Evolutionary conservation across 164 flowering plant genomes (phyloP), one percentile per base, ranked within the genome.

Genomic region (Magnolia kwangsiensis): DNA sequence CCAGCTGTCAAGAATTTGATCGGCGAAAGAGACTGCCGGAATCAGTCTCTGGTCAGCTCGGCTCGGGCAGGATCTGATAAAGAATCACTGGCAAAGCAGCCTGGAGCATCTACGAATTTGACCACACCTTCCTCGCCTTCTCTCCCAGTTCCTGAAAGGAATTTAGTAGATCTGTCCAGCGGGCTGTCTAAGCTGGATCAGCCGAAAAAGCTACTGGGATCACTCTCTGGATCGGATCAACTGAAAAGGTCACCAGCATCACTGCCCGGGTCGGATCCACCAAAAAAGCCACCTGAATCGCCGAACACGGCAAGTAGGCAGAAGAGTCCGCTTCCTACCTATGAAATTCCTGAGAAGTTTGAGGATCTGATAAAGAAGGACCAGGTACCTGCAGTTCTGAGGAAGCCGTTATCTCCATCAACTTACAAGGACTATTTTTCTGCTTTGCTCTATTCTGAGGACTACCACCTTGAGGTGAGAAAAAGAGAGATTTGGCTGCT

Each of bases 381-480:
- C 67, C 72, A 63, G 68, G 77, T 81, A 27, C 87, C 85, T 23
- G 73, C 31, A 37, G 79, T 83, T 69, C 76, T 85, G 24, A 74
- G 59, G 64, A 63, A 65, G 67, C 80, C 80, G 4, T n/a, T 83
- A 74, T 76, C 83, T 65, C 72, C 75, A 4, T 68, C 75, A 16
- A 82, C 82, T 2, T 84, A 82, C 69, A 72, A 67, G 67, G 78
- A 82, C 49, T 82, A 82, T 75, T 84, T 84, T 76, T 73, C 82
- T 37, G 80, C 87, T 77, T 66, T 85, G 69, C 83, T 85, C 11
- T 81, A 85, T 78, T 82, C 87, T 8, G 87, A 85, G 78, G 85
- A 85, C 45, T 77, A n/a, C 78, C 76, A 85, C 37, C 0, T 61
- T 50, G 81, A 85, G 87, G 87, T 85, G 77, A 51, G n/a, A 59